Evolutionary conservation across 1,284 basidiomycete species (phyloP), one percentile per base, ranked within the genome.

Genomic region (Ceratobasidium sp.): DNA sequence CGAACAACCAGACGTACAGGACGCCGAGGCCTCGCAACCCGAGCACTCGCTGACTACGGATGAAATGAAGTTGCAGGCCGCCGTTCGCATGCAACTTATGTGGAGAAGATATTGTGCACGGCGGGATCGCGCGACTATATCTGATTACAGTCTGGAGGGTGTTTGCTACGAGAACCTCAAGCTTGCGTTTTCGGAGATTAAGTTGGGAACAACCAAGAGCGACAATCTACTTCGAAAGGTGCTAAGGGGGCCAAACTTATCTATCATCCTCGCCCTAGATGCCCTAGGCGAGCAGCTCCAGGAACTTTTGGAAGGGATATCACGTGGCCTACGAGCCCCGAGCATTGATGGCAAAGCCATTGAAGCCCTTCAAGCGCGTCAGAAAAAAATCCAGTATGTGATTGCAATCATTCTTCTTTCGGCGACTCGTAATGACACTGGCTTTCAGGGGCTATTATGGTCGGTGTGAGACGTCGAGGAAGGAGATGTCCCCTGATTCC

Each of bases 401-500:
- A 41, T 24, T n/a, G 17, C n/a, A 24, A 27, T 24, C 59, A 5
- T 7, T 1, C 22, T 54, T 2, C 9, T 19, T 44, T 8, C 44
- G 19, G 44, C 22, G 11, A 3, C 9, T 3, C n/a, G 9, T 45
- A 45, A 2, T 11, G 1, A 45, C 17, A 8, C 11, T n/a, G 17
- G 51, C 15, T 15, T 45, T 0, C 33, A 62, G 59, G n/a, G 19
- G 36, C 22, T 62, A 17, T 24, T 44, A 45, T n/a, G 47, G 19
- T 5, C 15, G 22, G 11, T 14, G 22, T 19, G 36, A 62, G 14
- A 62, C 31, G 11, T 27, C 47, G 22, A 36, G 59, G 14, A 41
- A 33, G n/a, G 59, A 29, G n/a, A n/a, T 62, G 29, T 62, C 59
- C 5, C 27, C 59, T 3, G 59, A 62, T 8, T 62, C 59, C 8